phyloP scores from a whole-genome alignment of 306 rosid species.

The Castanea sativa region DNA sequence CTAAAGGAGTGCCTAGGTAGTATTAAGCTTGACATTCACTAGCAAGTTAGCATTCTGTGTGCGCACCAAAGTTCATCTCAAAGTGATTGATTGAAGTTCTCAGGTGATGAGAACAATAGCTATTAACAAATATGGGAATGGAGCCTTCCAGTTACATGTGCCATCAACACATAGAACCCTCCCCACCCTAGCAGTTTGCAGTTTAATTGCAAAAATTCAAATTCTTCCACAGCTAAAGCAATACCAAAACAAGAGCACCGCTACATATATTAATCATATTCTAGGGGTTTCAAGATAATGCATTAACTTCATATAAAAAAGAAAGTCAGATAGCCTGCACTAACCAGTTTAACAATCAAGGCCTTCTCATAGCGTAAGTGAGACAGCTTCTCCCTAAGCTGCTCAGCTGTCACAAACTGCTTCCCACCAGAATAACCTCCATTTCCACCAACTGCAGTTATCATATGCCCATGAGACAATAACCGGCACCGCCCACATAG shows the following conservation, averaged over 20 bases:
- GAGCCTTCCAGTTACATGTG: no score
- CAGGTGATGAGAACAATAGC: no score
- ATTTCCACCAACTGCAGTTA: constrained; percentile 95
- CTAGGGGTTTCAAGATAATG: constrained; percentile 2
- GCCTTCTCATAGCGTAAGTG: constrained; percentile 76
- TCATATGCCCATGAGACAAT: constrained; percentile 86
- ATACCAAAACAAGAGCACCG: neutral
- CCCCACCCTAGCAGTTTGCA: no score
- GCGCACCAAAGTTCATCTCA: no score
- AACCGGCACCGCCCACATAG: constrained; percentile 82
- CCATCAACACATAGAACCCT: no score
- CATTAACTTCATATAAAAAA: neutral
- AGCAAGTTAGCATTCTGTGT: no score
- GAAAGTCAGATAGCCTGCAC: constrained; percentile 5
- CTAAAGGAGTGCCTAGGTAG: neutral
- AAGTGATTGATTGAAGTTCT: no score
- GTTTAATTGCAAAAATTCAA: no score
- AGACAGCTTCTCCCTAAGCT: constrained; percentile 78
- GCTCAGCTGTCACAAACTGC: constrained; percentile 71
- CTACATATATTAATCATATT: neutral
- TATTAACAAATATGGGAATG: no score
- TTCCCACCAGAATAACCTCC: constrained; percentile 93
- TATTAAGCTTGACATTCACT: no score
- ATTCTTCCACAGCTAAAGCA: neutral
- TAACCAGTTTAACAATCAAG: constrained; percentile 79